Percentiles rank a stretch among this genome's conserved stretches.
Evolutionary conservation across 371 early-diverging fungal genomes (phyloP).

Genomic region (Smittium culicis): DNA sequence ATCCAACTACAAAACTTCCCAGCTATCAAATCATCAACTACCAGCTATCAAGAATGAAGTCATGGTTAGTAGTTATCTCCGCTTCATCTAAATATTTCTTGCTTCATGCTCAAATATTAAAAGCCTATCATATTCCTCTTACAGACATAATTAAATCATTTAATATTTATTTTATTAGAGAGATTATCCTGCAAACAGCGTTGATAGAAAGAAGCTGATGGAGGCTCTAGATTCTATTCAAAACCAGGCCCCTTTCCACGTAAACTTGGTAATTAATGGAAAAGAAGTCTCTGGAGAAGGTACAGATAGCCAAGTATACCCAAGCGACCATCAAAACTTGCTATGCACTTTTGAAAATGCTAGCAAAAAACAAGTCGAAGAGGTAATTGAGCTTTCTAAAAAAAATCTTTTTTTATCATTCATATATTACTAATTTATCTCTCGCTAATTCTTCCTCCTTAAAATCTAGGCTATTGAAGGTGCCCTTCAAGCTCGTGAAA

Average conservation of each 20-base stretch:
- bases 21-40: not conserved
- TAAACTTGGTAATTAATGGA: conserved; percentile 79
- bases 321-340: conserved; percentile 66
- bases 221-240: conserved; percentile 64
- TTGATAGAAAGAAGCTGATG: conserved; percentile 58
- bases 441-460: not conserved
- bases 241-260: conserved; percentile 49
- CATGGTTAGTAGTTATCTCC: not conserved
- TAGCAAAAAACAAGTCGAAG: conserved; percentile 46
- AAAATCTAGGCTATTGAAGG: conserved; percentile 63
- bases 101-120: not conserved
- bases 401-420: not conserved
- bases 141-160: not conserved
- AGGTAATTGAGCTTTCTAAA: conserved; percentile 17
- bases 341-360: conserved; percentile 79
- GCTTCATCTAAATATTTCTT: not conserved
- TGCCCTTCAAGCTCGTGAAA: conserved; percentile 67
- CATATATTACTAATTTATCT: not conserved
- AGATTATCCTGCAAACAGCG: conserved; percentile 64
- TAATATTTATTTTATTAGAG: not conserved
- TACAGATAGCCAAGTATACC: conserved; percentile 57
- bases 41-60: conserved; percentile 3
- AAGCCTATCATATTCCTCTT: not conserved
- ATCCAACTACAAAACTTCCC: not conserved
- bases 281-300: conserved; percentile 53